Evolutionary conservation across 495 filamentous ascomycete species (phyloP).

Genomic region (Massariosphaeria phaeospora): DNA sequence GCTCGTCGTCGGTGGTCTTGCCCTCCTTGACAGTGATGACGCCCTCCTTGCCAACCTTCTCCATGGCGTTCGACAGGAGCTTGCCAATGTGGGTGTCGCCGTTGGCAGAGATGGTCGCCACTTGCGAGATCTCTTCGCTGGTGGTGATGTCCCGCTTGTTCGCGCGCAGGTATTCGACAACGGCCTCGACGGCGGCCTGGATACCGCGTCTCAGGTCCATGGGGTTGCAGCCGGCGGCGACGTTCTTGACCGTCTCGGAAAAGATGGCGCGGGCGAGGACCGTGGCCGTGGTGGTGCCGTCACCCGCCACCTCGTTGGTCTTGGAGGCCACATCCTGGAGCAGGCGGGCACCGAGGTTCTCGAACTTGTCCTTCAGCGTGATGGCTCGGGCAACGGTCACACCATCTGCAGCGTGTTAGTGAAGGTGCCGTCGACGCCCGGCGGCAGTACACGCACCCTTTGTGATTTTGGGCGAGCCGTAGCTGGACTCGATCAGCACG

Average conservation of each 20-base stretch:
- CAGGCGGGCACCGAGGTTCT: conserved; percentile 95
- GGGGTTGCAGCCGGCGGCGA: conserved; percentile 97
- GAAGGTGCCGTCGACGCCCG: background rate
- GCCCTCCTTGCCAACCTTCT: conserved; percentile 99
- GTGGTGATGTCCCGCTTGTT: conserved; percentile 98
- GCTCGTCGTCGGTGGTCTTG: conserved; percentile 96
- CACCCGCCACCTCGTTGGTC: conserved; percentile 98
- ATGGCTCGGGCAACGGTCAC: conserved; percentile 92
- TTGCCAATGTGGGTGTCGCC: conserved; percentile 93
- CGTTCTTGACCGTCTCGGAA: conserved; percentile 99
- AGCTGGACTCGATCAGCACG: conserved; percentile 94
- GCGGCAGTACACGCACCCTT: conserved; percentile 64
- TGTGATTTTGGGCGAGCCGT: conserved; percentile 98
- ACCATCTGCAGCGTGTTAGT: conserved; percentile 63
- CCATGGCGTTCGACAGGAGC: conserved; percentile 96
- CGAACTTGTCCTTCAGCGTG: conserved; percentile 95
- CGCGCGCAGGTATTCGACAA: conserved; percentile 84
- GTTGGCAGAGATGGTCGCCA: conserved; percentile 96
- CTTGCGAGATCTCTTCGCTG: conserved; percentile 93
- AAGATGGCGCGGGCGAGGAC: conserved; percentile 98
- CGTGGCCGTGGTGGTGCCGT: conserved; percentile 96
- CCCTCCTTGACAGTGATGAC: conserved; percentile 99
- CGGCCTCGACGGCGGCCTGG: conserved; percentile 90
- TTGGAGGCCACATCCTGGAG: conserved; percentile 98
- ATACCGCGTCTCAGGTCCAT: conserved; percentile 98